Evolutionary conservation across 306 rosid species (phyloP).

Genomic region (Urtica urens): DNA sequence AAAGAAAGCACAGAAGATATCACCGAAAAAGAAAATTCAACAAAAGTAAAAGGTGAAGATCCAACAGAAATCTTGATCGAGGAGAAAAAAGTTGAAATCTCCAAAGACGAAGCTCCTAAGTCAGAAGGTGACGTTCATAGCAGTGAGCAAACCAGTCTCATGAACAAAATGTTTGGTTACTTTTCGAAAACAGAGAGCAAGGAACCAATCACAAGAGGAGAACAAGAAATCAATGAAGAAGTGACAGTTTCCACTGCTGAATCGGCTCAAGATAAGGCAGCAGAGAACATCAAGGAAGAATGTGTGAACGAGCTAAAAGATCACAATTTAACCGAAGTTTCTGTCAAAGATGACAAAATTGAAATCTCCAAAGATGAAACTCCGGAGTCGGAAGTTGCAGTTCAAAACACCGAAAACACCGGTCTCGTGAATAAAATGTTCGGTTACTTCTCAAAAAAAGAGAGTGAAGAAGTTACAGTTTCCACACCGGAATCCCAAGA

Average conservation of each 20-base stretch:
- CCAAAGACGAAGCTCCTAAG: constrained; percentile 16
- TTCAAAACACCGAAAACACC: constrained; percentile 2
- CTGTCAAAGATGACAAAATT: constrained; percentile 9
- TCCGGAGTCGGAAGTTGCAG: no score
- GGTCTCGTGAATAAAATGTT: constrained; percentile 10
- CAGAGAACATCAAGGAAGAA: constrained; percentile 10
- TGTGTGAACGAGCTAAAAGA: constrained; percentile 4
- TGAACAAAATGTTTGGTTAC: no score
- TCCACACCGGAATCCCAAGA: no score
- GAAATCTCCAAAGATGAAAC: constrained; percentile 6
- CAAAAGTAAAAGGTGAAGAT: background rate
- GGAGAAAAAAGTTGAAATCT: constrained; percentile 4
- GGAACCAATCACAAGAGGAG: no score
- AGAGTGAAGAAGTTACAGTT: constrained; percentile 13
- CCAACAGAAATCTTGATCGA: constrained; percentile 13
- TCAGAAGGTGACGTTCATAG: constrained; percentile 9
- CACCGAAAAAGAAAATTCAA: no score
- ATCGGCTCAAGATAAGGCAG: no score
- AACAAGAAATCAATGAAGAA: no score
- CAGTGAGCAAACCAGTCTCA: constrained; percentile 5
- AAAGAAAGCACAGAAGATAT: constrained; percentile 10
- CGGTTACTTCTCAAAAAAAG: constrained; percentile 6
- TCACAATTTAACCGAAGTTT: constrained; percentile 7
- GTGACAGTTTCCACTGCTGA: no score
- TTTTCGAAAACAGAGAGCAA: no score